Conservation (phyloP, 2,329 filamentous ascomycete genomes). For the Huntiella decipiens region DNA sequence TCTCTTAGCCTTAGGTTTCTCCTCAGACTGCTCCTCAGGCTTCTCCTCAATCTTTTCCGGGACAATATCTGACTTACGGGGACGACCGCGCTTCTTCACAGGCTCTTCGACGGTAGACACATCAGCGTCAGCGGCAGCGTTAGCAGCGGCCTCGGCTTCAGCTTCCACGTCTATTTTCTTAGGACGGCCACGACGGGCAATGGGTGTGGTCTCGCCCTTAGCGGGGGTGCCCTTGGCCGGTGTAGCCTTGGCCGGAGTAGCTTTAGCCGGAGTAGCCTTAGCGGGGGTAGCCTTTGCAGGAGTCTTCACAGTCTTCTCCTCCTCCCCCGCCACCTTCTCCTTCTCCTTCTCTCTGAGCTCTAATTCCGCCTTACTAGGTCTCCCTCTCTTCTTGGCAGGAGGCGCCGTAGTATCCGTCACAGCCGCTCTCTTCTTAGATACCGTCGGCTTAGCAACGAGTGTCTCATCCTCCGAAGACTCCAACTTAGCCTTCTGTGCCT, state of each 20-base stretch:
- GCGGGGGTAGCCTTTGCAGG: background rate
- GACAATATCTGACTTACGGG: conserved; percentile 3
- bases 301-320: background rate
- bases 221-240: background rate
- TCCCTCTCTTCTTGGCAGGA: background rate
- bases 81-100: conserved; percentile 7
- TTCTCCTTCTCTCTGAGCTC: background rate
- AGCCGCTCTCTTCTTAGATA: background rate
- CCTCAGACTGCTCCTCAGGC: background rate
- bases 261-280: background rate
- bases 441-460: background rate
- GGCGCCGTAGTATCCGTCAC: background rate
- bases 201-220: background rate
- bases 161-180: background rate
- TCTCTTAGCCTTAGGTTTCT: conserved; percentile 1
- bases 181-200: background rate
- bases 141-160: background rate
- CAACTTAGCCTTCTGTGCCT: background rate
- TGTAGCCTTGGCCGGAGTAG: background rate
- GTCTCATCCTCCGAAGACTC: background rate
- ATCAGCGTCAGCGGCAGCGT: background rate
- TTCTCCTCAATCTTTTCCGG: background rate
- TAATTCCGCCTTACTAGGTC: background rate
- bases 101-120: background rate
- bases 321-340: background rate